Conservation (phyloP, 768 basidiomycete genomes). For the Russula olivacea region DNA sequence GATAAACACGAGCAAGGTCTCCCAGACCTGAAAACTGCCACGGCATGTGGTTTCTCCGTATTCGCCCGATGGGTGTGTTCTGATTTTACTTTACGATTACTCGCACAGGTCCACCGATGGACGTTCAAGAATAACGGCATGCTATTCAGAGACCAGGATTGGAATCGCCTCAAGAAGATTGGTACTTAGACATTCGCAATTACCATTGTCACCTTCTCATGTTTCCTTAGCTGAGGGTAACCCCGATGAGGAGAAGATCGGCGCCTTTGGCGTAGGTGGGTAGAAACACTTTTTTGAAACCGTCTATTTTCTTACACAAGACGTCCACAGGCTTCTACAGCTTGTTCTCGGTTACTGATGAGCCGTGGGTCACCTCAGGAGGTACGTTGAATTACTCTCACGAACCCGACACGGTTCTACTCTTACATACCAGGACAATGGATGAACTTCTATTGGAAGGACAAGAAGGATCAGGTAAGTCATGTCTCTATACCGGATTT, state of each 20-base stretch:
- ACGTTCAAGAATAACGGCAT: slow-evolving; percentile 86
- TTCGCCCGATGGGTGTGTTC: background rate
- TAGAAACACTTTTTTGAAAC: background rate
- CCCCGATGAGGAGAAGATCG: slow-evolving; percentile 91
- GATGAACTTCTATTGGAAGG: slow-evolving; percentile 98
- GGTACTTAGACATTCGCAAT: slow-evolving; percentile 36
- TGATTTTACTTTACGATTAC: background rate
- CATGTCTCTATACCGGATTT: background rate
- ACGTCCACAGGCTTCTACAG: slow-evolving; percentile 58
- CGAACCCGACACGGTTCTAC: slow-evolving; percentile 23
- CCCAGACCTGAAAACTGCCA: slow-evolving; percentile 60
- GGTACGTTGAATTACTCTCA: slow-evolving; percentile 38
- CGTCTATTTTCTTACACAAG: background rate
- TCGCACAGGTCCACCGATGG: slow-evolving; percentile 66
- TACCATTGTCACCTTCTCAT: background rate
- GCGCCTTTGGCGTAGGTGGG: slow-evolving; percentile 86
- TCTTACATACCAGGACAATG: slow-evolving; percentile 55
- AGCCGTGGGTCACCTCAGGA: slow-evolving; percentile 78
- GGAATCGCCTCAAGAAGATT: slow-evolving; percentile 86
- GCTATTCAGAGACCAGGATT: slow-evolving; percentile 77
- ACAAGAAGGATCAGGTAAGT: slow-evolving; percentile 77
- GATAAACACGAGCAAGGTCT: slow-evolving; percentile 29
- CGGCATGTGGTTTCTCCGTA: slow-evolving; percentile 36
- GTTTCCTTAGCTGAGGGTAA: slow-evolving; percentile 71
- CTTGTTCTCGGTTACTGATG: slow-evolving; percentile 76